Conservation (phyloP, 148 eudicot species). For the Gaultheria prostrata region DNA sequence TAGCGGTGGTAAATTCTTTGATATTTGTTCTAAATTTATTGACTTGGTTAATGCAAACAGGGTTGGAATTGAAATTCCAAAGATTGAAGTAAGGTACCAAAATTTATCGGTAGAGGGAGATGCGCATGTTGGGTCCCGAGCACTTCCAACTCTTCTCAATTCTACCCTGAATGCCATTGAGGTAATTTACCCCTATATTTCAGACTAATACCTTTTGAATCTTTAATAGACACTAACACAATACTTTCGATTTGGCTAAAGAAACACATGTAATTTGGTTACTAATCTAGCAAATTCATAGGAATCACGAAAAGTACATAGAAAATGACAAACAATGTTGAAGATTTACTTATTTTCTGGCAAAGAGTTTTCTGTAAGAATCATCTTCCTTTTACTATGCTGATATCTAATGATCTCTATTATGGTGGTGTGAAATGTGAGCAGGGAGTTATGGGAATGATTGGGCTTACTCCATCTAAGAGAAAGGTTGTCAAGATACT, state of each 20-base stretch:
- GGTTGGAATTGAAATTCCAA: constrained; percentile 48
- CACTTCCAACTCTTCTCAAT: constrained; percentile 46
- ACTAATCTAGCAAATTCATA: neutral
- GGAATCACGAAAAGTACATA: neutral
- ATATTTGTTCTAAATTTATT: no score
- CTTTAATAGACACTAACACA: no score
- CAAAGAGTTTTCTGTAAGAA: neutral
- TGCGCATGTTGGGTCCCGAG: constrained; percentile 40
- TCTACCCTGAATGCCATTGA: constrained; percentile 38
- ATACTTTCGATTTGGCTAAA: no score
- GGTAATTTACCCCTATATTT: constrained; percentile 19
- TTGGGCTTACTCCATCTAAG: constrained; percentile 31
- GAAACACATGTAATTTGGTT: no score
- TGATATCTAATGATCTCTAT: neutral
- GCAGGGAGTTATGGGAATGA: constrained; percentile 24
- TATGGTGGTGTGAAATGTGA: neutral
- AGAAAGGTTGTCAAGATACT: constrained; percentile 31
- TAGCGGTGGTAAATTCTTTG: no score
- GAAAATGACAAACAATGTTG: neutral
- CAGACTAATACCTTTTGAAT: neutral
- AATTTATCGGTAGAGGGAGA: constrained; percentile 43
- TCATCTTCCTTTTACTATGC: neutral
- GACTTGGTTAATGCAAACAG: constrained; percentile 15
- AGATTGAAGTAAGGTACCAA: constrained; percentile 45
- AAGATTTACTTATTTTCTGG: neutral